Conservation (phyloP, 306 rosid genomes). For the Astragalus membranaceus region DNA sequence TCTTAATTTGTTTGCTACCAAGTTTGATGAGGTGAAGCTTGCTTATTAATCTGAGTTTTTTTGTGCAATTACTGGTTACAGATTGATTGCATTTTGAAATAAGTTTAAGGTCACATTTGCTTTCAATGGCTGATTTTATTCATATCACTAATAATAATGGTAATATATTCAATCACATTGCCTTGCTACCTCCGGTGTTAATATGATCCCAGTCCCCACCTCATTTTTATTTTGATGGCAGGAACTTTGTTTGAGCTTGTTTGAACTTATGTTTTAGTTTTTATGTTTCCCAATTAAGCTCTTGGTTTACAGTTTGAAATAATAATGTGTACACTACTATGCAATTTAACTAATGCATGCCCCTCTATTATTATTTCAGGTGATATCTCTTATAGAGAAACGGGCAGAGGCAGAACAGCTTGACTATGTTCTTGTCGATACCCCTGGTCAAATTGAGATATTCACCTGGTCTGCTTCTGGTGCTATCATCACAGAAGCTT, state of each 20-base stretch:
- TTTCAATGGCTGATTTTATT: neutral
- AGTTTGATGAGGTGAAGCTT: slow-evolving; percentile 80
- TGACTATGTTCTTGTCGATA: slow-evolving; percentile 91
- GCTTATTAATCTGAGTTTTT: neutral
- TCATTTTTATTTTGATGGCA: neutral
- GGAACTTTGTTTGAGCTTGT: neutral
- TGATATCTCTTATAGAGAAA: slow-evolving; percentile 66
- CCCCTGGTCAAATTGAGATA: slow-evolving; percentile 96
- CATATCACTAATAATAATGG: neutral
- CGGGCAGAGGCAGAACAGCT: slow-evolving; percentile 90
- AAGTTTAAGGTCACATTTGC: neutral
- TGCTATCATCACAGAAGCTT: slow-evolving; percentile 93
- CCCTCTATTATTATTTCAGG: slow-evolving; percentile 44
- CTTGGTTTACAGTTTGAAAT: neutral
- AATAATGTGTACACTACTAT: too few species aligned
- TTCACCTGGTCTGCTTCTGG: slow-evolving; percentile 99
- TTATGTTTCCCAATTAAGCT: neutral
- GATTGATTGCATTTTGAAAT: neutral
- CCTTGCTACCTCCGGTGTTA: too few species aligned
- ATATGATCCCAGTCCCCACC: neutral
- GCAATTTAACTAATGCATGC: neutral
- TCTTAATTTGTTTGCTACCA: slow-evolving; percentile 89
- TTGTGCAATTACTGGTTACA: neutral
- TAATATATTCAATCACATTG: neutral
- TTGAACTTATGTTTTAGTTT: neutral